Base-by-base conservation (phyloP, 164 flowering plant genomes). In the Protea cynaroides region DNA sequence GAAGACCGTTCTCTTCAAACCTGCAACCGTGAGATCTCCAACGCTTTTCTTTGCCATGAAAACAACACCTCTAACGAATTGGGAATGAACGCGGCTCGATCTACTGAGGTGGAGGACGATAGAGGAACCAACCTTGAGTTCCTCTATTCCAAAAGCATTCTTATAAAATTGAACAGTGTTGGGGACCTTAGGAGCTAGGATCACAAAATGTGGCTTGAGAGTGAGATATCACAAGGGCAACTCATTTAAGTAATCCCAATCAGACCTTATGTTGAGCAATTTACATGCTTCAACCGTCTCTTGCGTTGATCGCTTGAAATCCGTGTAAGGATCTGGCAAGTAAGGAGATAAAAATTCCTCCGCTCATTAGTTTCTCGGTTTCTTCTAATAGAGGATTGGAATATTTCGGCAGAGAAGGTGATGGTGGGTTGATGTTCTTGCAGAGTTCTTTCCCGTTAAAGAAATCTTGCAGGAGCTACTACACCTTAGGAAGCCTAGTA, bases 261-360 rank as follows among this genome's bases (percentile, higher is more conserved):
- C 73, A 0, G 46, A 64, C 49, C 53, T 69, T 1, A 63, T 79
- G 38, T 75, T 77, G 4, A 12, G 52, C 21, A 71, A 22, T 10
- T 72, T 66, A 34, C 80, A 40, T 8, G 92, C 85, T 54, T 83
- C 94, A 73, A 88, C 90, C 96, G 90, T 92, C 75, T 92, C 98
- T 68, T 90, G 86, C 98, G 90, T 92, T 21, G 98, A 92, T 29
- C 79, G 75, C 62, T 90, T 73, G 80, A 93, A 90, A 67, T 90
- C 98, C 59, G 53, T 29, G 73, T 76, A 87, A 2, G 92, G 92
- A 67, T 87, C 86, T 23, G 70, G 68, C 1, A 78, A 68, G 74
- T 75, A 78, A 25, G 83, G 72, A 76, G 0, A 84, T 69, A 0
- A 83, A 78, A 18, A 86, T 74, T 1, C 84, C 84, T 11, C 86